A percentile compares a stretch with the other conserved stretches of the same genome.
phyloP scores from a whole-genome alignment of 768 basidiomycete species.

The Boletus subparvulus region DNA sequence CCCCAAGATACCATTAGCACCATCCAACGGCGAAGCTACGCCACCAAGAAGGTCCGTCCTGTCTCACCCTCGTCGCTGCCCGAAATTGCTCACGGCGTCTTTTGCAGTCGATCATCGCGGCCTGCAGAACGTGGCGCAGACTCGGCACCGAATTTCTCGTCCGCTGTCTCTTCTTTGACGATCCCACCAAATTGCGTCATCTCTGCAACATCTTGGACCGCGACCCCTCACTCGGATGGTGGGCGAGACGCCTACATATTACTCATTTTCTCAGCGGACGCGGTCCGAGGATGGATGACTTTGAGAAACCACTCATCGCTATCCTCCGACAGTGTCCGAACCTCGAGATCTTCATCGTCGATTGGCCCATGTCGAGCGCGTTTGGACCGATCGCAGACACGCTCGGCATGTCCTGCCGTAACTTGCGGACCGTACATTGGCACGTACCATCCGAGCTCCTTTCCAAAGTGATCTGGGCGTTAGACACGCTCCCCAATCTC shows the following conservation, averaged over 20 bases:
- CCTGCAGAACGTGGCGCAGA: constrained; percentile 62
- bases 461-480: constrained; percentile 70
- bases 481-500: constrained; percentile 59
- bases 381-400: constrained; percentile 68
- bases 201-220: constrained; percentile 54
- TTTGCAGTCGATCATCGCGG: constrained; percentile 61
- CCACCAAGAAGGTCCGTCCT: constrained; percentile 58
- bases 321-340: constrained; percentile 69
- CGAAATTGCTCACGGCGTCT: background rate
- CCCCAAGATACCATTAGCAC: constrained; percentile 59
- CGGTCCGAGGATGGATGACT: constrained; percentile 44
- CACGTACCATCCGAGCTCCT: constrained; percentile 54
- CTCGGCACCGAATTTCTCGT: constrained; percentile 67
- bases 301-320: constrained; percentile 54
- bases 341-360: constrained; percentile 69
- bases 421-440: constrained; percentile 62
- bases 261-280: constrained; percentile 47
- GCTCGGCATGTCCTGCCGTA: constrained; percentile 49
- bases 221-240: constrained; percentile 61
- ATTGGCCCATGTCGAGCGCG: constrained; percentile 57
- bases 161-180: constrained; percentile 65
- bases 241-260: constrained; percentile 71
- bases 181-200: constrained; percentile 52
- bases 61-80: background rate
- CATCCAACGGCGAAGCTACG: constrained; percentile 59